phyloP scores from a whole-genome alignment of 495 filamentous ascomycete species.

The Chaetomium tenue region DNA sequence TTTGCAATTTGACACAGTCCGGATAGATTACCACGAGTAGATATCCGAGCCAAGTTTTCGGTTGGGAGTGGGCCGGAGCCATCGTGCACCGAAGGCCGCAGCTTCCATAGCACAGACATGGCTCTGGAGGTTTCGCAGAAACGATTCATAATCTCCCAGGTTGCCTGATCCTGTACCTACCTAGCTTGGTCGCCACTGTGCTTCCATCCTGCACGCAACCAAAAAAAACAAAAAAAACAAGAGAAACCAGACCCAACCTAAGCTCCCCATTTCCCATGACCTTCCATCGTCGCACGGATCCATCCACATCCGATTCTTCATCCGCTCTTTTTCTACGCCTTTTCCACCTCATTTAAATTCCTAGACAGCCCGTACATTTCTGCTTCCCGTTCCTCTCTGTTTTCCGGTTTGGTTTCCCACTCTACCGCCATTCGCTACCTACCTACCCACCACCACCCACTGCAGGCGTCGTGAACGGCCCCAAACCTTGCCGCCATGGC shows the following conservation, averaged over 20 bases:
- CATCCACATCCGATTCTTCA: not conserved
- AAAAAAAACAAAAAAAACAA: not conserved
- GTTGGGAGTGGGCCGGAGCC: not conserved
- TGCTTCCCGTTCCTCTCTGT: not conserved
- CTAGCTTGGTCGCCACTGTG: not conserved
- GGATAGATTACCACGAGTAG: slow-evolving; percentile 26
- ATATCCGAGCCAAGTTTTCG: not conserved
- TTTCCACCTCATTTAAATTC: not conserved
- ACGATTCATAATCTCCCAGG: slow-evolving; percentile 2
- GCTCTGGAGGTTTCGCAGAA: slow-evolving; percentile 2
- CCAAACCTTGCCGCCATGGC: slow-evolving; percentile 27
- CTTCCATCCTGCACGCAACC: not conserved
- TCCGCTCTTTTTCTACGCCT: not conserved
- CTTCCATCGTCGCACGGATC: not conserved
- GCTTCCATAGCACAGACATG: slow-evolving; percentile 27
- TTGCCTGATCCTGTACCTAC: not conserved
- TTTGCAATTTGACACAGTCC: slow-evolving; percentile 28
- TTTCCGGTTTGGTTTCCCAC: not conserved
- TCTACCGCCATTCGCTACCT: not conserved
- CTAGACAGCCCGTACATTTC: not conserved
- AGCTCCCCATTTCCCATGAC: not conserved
- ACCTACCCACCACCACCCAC: not conserved
- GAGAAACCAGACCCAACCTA: not conserved
- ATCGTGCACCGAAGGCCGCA: slow-evolving; percentile 8
- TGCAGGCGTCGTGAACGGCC: slow-evolving; percentile 18